Base-by-base conservation (phyloP, 2,329 filamentous ascomycete genomes). In the Fusarium concolor region DNA sequence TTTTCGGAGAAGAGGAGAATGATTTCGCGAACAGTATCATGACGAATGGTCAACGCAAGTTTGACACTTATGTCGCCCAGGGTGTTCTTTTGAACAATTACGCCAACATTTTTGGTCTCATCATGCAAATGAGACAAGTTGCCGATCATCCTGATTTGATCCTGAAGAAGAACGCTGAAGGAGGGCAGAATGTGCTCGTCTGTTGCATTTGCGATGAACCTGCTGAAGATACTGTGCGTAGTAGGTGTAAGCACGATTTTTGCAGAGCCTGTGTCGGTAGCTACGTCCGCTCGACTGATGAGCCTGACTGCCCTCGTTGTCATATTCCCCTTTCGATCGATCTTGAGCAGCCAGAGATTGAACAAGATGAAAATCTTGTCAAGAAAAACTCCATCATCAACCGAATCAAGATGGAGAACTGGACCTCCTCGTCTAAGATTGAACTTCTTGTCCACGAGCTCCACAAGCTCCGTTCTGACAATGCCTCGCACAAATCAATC, bases 81-180 rank as follows among this genome's bases (percentile, higher is more conserved):
- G 94, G 94, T 82, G 95, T 98, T 20, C 89, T 99, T 79, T 86
- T 99, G 64, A 94, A 98, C 84, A 97, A 97, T 77, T 98, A 98
- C 72, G 96, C 96, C 82, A 99, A 99, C 78, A 98, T 99, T 69
- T 99, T 99, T 74, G 95, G 94, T 76, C 86, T 99, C 56, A 97
- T 99, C 76, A 98, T 98, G 93, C 94, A 97, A 79, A 98, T 99
- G 95, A 91, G 96, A 56, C 96, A 99, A 81, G 93, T 97, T 26
- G 94, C 96, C 10, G 96, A 99, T 71, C 96, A 99, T 76, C 96
- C 96, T 0, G 96, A 99, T 80, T 81, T 99, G 35, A 92, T 99
- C 47, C 81, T 98, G 65, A 96, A 95, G 82, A 97, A 96, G 81
- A 88, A 95, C 65, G 87, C 86, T 4, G 89, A 94, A 71, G 92